Evolutionary conservation across 805 yeast genomes (phyloP).

Genomic region (Tetrapisispora phaffii): DNA sequence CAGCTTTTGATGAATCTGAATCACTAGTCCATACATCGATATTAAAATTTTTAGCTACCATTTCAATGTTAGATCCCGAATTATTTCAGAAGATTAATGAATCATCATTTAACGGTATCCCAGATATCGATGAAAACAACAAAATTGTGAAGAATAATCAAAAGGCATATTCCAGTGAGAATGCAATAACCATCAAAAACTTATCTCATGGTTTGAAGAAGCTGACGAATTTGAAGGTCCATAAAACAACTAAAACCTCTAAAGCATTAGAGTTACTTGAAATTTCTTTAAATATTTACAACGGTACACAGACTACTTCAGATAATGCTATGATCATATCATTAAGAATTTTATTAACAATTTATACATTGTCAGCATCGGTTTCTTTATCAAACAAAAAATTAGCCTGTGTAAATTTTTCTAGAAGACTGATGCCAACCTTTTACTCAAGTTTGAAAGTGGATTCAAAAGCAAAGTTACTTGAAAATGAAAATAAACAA

Average conservation of each 20-base stretch:
- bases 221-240: slow-evolving; percentile 11
- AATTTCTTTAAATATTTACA: slow-evolving; percentile 16
- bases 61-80: slow-evolving; percentile 21
- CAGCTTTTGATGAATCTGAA: slow-evolving; percentile 20
- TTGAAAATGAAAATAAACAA: slow-evolving; percentile 12
- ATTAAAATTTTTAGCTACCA: slow-evolving; percentile 17
- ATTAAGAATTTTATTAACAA: slow-evolving; percentile 13
- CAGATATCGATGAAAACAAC: background rate
- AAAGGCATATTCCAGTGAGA: slow-evolving; percentile 8
- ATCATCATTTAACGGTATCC: slow-evolving; percentile 16
- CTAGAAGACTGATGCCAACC: slow-evolving; percentile 14
- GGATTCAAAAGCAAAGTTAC: background rate
- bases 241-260: slow-evolving; percentile 10
- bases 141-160: background rate
- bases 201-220: slow-evolving; percentile 21
- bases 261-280: slow-evolving; percentile 17
- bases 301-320: slow-evolving; percentile 17
- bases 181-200: slow-evolving; percentile 8
- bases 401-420: slow-evolving; percentile 12
- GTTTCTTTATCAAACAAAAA: slow-evolving; percentile 10
- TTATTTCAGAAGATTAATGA: slow-evolving; percentile 18
- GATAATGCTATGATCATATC: slow-evolving; percentile 22
- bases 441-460: slow-evolving; percentile 15
- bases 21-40: slow-evolving; percentile 22
- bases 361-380: slow-evolving; percentile 17